phyloP scores from a whole-genome alignment of 108 stramenopile species.

The Discostella pseudostelligera region DNA sequence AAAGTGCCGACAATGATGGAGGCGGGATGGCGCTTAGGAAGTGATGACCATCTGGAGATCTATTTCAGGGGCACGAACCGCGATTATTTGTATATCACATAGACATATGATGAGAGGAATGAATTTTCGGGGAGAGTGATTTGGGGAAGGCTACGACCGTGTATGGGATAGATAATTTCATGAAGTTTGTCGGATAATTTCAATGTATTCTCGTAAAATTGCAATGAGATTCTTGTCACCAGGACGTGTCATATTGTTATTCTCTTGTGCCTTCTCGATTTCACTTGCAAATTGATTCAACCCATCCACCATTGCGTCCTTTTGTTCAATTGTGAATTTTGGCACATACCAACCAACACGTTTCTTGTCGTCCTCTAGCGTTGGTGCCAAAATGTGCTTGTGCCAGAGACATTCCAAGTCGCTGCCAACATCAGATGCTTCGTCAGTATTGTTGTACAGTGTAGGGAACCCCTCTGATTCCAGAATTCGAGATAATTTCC shows the following conservation, averaged over 20 bases:
- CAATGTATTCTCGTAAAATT: conserved; percentile 22
- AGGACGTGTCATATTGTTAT: conserved; percentile 6
- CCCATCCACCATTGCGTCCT: conserved; percentile 29
- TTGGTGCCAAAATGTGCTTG: conserved; percentile 21
- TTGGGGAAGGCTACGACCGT: background rate
- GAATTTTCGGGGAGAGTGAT: too few species aligned
- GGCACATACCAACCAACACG: conserved; percentile 45
- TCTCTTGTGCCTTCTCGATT: conserved; percentile 12
- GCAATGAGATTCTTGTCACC: conserved; percentile 27
- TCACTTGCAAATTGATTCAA: conserved; percentile 38
- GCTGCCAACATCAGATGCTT: background rate
- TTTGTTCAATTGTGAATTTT: conserved; percentile 40
- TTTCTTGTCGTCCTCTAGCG: conserved; percentile 34
- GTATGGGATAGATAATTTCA: background rate
- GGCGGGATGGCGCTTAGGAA: conserved; percentile 18
- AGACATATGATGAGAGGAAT: background rate
- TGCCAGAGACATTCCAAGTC: conserved; percentile 55
- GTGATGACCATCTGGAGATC: conserved; percentile 15
- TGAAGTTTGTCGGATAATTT: background rate
- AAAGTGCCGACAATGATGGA: conserved; percentile 32
- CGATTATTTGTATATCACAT: conserved; percentile 21
- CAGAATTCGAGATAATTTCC: conserved; percentile 34
- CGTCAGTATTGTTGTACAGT: conserved; percentile 17
- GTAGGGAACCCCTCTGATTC: conserved; percentile 51
- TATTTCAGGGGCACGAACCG: conserved; percentile 31